Evolutionary conservation across 805 yeast species (phyloP), one percentile per base, ranked within the genome.

Genomic region (Trichomonascus vanleenenianus): DNA sequence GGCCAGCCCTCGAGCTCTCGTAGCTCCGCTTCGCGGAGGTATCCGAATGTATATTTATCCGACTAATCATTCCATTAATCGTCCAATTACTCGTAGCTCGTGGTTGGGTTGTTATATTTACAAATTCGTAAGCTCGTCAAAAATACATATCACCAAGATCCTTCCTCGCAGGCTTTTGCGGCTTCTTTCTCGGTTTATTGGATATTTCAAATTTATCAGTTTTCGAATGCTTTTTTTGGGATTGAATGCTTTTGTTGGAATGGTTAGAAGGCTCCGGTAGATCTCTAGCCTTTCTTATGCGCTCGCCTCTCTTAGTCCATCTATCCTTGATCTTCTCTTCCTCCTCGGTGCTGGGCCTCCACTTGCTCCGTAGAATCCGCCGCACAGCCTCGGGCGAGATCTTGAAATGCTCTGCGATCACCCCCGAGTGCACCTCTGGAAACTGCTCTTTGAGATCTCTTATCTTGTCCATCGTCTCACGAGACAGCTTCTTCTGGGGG

Each of bases 331-430:
- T 41, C 14, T 73, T 58, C 25, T 56, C 61, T 34, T 68, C 73
- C 48, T 81, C 85, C n/a, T 70, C 72, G 1, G 66, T 72, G 3
- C 62, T 68, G 0, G 96, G 95, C 14, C 60, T 64, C 94, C 95
- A 89, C 33, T 73, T 77, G 3, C 91, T 80, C 58, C 78, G 80
- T 52, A 89, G 60, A 15, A 89, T 86, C 51, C 95, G 74, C 48
- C 95, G 69, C 2, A 88, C 75, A 0, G 89, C 85, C 53, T 88
- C 94, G 1, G 94, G 91, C 1, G 93, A 83, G 3, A 86, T 72
- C 41, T 74, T 68, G 63, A 83, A 88, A 57, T 73, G 74, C 30
- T 73, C 67, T 0, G 87, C 82, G 4, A 89, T 60, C 37, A 78
- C 81, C 2, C 67, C 65, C 2, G 81, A 72, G 3, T 74, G 75